A percentile compares a stretch with the other conserved stretches of the same genome.
Evolutionary conservation across 139 green algal species (phyloP).

Genomic region (Closterium sp.): DNA sequence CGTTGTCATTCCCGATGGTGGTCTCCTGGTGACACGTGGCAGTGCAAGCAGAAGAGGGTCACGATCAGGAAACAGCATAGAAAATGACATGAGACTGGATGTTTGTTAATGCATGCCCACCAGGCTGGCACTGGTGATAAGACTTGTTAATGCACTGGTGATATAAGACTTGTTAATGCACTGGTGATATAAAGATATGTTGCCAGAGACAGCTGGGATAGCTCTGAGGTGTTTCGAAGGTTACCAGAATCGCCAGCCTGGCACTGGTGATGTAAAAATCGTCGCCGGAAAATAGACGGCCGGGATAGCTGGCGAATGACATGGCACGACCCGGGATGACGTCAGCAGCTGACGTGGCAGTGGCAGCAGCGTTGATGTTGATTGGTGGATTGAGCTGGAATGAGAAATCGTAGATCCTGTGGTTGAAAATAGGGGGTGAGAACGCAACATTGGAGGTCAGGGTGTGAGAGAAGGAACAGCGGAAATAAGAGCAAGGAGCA

Average conservation of each 20-base stretch:
- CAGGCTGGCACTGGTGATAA: too few relatives aligned
- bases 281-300: slow-evolving; percentile 50
- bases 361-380: not conserved
- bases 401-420: slow-evolving; percentile 8
- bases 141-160: too few relatives aligned
- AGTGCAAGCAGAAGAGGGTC: too few relatives aligned
- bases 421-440: too few relatives aligned
- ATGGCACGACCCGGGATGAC: slow-evolving; percentile 53
- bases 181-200: too few relatives aligned
- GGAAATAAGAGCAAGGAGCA: not conserved
- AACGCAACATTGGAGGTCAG: too few relatives aligned
- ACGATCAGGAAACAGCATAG: too few relatives aligned
- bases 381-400: not conserved
- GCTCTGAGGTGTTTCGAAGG: not conserved
- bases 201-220: too few relatives aligned
- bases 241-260: slow-evolving; percentile 24
- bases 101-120: too few relatives aligned
- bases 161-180: too few relatives aligned
- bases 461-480: too few relatives aligned
- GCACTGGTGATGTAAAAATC: slow-evolving; percentile 66
- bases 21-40: slow-evolving; percentile 17
- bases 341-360: slow-evolving; percentile 56
- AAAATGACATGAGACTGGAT: too few relatives aligned
- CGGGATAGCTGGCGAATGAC: slow-evolving; percentile 69
- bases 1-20: slow-evolving; percentile 8